Base-by-base conservation (phyloP, 2,329 filamentous ascomycete species). In the Hypoxylon rubiginosum region DNA sequence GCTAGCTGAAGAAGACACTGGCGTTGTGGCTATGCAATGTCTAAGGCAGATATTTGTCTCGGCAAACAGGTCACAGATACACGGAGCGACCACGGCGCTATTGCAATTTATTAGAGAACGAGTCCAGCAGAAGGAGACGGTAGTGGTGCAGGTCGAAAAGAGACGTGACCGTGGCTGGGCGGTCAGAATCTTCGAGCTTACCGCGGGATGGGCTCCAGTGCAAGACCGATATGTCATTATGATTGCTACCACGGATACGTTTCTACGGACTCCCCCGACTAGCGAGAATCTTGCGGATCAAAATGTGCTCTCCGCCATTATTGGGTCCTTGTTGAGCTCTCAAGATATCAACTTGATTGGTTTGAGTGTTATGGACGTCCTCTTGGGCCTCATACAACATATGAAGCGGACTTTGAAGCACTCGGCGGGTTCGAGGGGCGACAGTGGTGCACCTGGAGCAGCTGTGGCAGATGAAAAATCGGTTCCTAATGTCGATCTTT, bases 181-280 rank as follows among this genome's bases (percentile, higher is more conserved):
- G 1, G 91, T 93, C 26, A 91, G 90, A 62, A 84, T 98, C 54
- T 93, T 97, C 77, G 88, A 91, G 73, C 86, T 94, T 67, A 86
- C 95, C 57, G 90, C 93, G 15, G 88, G 89, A 63, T 98, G 94
- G 94, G 91, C 94, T 0, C 94, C 96, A 0, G 94, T 98, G 1
- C 95, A 98, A 77, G 93, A 97, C 75, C 91, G 96, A 58, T 98
- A 97, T 80, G 89, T 95, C 41, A 96, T 98, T 61, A 84, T 97
- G 50, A 87, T 97, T 49, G 91, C 92, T 0, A 86, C 91, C 2
- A 89, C 97, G 81, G 94, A 97, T 72, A 87, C 87, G 3, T 82
- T 98, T 54, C 83, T 92, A 3, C 85, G 87, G 61, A 89, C 87
- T 48, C 88, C 90, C 0, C 84, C 94, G 36, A 85, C 85, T 5